A percentile compares a stretch with the other conserved stretches of the same genome.
Conservation (phyloP, 192 early-diverging fungal genomes). For the Mortierella claussenii region DNA sequence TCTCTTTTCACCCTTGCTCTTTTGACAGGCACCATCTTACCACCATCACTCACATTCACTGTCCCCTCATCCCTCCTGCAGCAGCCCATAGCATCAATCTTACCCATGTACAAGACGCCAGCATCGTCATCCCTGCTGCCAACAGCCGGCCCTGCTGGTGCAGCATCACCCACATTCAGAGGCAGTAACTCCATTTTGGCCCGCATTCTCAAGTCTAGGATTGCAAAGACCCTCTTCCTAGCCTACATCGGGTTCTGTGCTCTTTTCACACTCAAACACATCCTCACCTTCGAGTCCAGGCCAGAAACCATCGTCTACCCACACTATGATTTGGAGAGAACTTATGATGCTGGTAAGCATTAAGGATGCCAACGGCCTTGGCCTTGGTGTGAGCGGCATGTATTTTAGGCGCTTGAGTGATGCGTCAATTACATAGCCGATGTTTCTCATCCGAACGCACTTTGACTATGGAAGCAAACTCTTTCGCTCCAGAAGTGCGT, state of each 20-base stretch:
- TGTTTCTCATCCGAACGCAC: too few relatives aligned
- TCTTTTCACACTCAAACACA: conserved; percentile 36
- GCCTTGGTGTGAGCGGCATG: too few relatives aligned
- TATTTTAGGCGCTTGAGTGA: too few relatives aligned
- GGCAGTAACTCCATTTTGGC: conserved; percentile 6
- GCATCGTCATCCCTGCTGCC: conserved; percentile 16
- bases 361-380: too few relatives aligned
- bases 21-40: too few relatives aligned
- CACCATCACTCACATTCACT: conserved; percentile 1
- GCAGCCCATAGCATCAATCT: neutral
- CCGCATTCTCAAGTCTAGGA: conserved; percentile 27
- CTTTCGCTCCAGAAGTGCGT: too few relatives aligned
- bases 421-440: too few relatives aligned
- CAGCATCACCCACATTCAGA: conserved; percentile 30
- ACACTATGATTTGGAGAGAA: conserved; percentile 44
- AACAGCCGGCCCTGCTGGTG: conserved; percentile 10
- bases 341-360: conserved; percentile 28
- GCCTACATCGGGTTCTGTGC: conserved; percentile 44
- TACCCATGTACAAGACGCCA: conserved; percentile 18
- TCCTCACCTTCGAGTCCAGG: conserved; percentile 27
- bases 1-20: neutral
- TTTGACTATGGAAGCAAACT: too few relatives aligned
- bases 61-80: neutral
- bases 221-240: conserved; percentile 17
- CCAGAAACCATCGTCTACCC: conserved; percentile 26